Evolutionary conservation across 441 rosid species (phyloP).

Genomic region (Lepidium campestre): DNA sequence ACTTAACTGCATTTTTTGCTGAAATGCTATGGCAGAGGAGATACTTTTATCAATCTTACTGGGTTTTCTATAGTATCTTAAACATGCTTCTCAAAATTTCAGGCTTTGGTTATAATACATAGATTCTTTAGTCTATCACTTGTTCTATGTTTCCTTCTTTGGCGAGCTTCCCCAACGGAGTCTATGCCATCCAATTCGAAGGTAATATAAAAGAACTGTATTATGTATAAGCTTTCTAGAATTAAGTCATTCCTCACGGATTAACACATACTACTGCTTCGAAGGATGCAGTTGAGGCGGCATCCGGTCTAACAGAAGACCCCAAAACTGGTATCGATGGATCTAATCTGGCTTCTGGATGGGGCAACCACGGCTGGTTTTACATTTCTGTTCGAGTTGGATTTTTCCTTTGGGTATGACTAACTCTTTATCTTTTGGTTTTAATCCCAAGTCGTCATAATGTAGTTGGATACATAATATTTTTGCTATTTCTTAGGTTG

Average conservation of each 20-base stretch:
- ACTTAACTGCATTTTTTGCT: background rate
- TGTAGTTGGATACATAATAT: background rate
- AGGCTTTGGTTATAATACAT: constrained; percentile 89
- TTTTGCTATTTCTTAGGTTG: constrained; percentile 42
- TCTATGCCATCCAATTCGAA: constrained; percentile 34
- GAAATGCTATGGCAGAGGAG: background rate
- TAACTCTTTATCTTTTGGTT: background rate
- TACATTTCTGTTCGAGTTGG: constrained; percentile 77
- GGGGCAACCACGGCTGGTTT: constrained; percentile 63
- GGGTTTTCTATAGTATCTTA: constrained; percentile 9
- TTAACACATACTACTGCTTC: constrained; percentile 19
- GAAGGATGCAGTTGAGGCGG: constrained; percentile 42
- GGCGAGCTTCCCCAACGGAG: constrained; percentile 57
- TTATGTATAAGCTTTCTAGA: background rate
- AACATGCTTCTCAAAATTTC: constrained; percentile 45
- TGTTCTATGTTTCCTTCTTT: constrained; percentile 66
- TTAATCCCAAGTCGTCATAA: background rate
- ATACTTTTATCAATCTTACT: background rate
- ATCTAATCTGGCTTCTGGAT: constrained; percentile 34
- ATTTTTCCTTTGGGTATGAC: constrained; percentile 80
- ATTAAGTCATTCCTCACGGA: background rate
- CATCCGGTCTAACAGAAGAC: constrained; percentile 35
- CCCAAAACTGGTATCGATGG: constrained; percentile 25
- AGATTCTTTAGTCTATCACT: constrained; percentile 89
- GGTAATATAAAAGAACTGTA: constrained; percentile 32